Base-by-base conservation (phyloP, 116 monocot genomes). In the Zostera marina region DNA sequence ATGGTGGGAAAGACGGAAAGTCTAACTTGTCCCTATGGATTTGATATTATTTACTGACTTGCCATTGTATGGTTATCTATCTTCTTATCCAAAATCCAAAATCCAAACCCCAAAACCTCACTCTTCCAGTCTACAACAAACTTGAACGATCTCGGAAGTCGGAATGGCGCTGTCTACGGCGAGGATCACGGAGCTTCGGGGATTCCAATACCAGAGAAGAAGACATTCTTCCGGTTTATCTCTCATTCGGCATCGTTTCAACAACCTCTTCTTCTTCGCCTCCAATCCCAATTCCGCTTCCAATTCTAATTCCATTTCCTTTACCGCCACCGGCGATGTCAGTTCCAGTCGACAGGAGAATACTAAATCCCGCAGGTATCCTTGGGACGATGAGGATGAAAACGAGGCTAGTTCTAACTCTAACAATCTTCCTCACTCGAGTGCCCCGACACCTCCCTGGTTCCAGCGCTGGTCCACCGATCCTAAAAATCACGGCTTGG, bases 381-480 rank as follows among this genome's bases (percentile, higher is more conserved):
- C 66, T 39, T 70, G 66, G 77, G 72, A 77, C 42, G 72, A 77
- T 11, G 72, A 64, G 47, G 22, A 22, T 56, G 11, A 8, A 7
- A 25, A 20, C 17, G 42, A 15, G 7, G 48, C 15, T 19, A 10
- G 54, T 16, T 47, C 49, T 3, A 9, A 22, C 16, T n/a, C 23
- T 0, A 8, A 44, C 39, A 8, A 12, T 23, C n/a, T 32, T 0
- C 42, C 49, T 26, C 42, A 39, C 9, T 0, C 39, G 45, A 24
- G 48, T 62, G 54, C 65, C 12, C 44, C 54, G 4, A 23, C 41
- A n/a, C 47, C 64, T 9, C 81, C 86, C 0, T 86, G 86, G 81
- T 61, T 86, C n/a, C 73, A 68, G 70, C 56, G 73, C 8, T 81
- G 86, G 86, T 19, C 63, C 59, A 16, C 72, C 69, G 23, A 25